Conservation (phyloP, 768 basidiomycete genomes). For the Phanerochaete sordida region DNA sequence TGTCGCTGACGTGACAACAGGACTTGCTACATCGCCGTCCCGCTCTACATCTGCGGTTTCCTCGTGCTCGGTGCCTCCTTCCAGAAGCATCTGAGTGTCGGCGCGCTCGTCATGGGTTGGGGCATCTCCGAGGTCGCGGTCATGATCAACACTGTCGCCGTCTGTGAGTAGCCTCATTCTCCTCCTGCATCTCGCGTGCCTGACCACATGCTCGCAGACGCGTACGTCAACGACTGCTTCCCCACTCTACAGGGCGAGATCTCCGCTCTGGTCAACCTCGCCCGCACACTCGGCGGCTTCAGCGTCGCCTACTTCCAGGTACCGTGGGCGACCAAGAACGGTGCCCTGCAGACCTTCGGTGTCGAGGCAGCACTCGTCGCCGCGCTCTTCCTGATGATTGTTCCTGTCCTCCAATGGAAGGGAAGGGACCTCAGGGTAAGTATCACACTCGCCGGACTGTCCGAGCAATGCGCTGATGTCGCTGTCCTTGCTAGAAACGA, state of each 20-base stretch:
- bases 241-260: constrained; percentile 57
- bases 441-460: neutral
- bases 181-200: neutral
- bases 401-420: constrained; percentile 49
- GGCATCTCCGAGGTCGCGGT: constrained; percentile 53
- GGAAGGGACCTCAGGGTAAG: constrained; percentile 45
- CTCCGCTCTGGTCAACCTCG: constrained; percentile 56
- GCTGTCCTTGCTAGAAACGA: neutral
- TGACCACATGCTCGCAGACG: constrained; percentile 27
- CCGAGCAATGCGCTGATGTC: neutral
- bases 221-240: constrained; percentile 49
- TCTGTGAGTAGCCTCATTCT: constrained; percentile 42
- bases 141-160: constrained; percentile 60
- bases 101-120: constrained; percentile 64
- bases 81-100: constrained; percentile 49
- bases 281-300: constrained; percentile 56
- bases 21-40: constrained; percentile 58
- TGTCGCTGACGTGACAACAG: constrained; percentile 25
- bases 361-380: constrained; percentile 59
- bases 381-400: constrained; percentile 46
- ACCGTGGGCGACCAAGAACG: constrained; percentile 57
- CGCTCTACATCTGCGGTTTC: constrained; percentile 61
- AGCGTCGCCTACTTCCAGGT: constrained; percentile 66
- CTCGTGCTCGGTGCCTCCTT: constrained; percentile 52
- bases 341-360: constrained; percentile 60